Percentiles rank a stretch among this genome's conserved stretches.
phyloP scores from a whole-genome alignment of 257 asterid species.

The Nicotiana attenuata region DNA sequence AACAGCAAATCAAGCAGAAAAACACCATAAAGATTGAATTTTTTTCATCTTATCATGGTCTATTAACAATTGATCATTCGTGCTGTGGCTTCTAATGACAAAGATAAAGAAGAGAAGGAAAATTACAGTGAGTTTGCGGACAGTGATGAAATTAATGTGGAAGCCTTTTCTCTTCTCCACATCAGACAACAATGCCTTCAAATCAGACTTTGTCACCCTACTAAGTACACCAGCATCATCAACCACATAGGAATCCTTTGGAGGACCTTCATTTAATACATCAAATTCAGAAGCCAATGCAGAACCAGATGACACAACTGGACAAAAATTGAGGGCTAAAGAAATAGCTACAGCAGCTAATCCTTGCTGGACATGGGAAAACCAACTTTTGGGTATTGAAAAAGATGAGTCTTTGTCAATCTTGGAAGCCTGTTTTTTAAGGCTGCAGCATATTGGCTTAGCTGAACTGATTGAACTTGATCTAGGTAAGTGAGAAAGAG shows the following conservation, averaged over 20 bases:
- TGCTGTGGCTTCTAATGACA: background rate
- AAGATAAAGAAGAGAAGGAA: background rate
- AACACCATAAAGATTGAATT: background rate
- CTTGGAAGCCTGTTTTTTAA: conserved; percentile 30
- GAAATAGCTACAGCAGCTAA: conserved; percentile 83
- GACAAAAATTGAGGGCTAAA: conserved; percentile 63
- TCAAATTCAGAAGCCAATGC: conserved; percentile 90
- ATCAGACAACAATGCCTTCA: conserved; percentile 75
- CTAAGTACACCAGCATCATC: conserved; percentile 98
- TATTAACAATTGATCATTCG: background rate
- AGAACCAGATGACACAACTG: conserved; percentile 35
- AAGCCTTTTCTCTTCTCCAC: conserved; percentile 91
- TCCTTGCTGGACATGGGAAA: conserved; percentile 69
- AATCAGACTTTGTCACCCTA: conserved; percentile 76
- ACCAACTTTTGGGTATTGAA: conserved; percentile 46
- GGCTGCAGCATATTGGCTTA: conserved; percentile 54
- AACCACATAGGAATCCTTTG: conserved; percentile 63
- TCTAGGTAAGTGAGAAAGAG: conserved; percentile 31
- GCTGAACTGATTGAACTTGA: conserved; percentile 21
- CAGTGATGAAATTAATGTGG: conserved; percentile 81
- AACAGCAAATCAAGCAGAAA: background rate
- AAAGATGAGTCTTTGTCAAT: conserved; percentile 25
- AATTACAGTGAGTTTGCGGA: conserved; percentile 92
- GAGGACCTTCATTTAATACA: conserved; percentile 75
- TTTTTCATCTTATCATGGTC: background rate